A percentile compares a stretch with the other conserved stretches of the same genome.
These are phyloP conservation scores for Lactuca sativa DNA, from an alignment of 129 eudicot species.

Conservation along the genomic window DNA sequence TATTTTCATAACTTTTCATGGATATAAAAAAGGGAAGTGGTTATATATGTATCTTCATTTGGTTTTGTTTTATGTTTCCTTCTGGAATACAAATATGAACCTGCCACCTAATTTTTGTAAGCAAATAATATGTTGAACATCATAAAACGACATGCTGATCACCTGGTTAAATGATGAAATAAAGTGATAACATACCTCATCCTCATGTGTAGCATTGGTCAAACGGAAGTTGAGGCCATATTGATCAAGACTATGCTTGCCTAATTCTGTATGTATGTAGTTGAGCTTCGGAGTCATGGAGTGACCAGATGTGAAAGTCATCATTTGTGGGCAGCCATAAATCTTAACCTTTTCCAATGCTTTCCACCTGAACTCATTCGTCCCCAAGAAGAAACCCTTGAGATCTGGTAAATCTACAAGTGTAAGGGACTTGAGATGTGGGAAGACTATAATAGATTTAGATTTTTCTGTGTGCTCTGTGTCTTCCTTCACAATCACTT, in stretches of 20 bases:
- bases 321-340: background rate
- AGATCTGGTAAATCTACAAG: background rate
- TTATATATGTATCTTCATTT: too few relatives aligned
- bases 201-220: background rate
- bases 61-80: too few relatives aligned
- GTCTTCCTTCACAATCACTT: slow-evolving; percentile 5
- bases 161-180: background rate
- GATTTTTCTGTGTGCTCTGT: background rate
- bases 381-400: slow-evolving; percentile 7
- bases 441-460: background rate
- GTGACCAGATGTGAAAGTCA: background rate
- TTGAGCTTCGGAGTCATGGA: background rate
- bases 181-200: background rate
- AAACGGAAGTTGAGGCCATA: background rate
- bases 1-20: too few relatives aligned
- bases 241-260: background rate
- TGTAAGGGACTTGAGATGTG: background rate
- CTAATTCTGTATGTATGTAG: background rate
- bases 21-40: too few relatives aligned
- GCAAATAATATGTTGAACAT: background rate
- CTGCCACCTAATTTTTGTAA: background rate
- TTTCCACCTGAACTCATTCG: background rate
- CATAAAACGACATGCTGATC: background rate
- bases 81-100: background rate
- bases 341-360: background rate